These are phyloP conservation scores for Alternaria triticina DNA, from an alignment of 2,329 filamentous ascomycete genomes.

Conservation along the genomic window DNA sequence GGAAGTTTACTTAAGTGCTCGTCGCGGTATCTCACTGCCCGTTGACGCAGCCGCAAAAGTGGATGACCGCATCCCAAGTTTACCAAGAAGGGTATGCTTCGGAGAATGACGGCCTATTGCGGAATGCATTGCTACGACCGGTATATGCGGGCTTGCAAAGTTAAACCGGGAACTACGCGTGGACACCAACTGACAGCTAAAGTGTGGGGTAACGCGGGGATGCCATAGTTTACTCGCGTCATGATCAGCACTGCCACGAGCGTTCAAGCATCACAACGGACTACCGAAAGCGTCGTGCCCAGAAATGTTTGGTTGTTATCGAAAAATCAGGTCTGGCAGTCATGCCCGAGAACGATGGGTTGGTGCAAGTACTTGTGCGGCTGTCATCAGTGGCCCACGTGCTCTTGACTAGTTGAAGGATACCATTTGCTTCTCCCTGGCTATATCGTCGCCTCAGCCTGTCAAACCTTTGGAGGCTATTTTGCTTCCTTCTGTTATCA, in stretches of 20 bases:
- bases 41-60: not conserved
- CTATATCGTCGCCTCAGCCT: not conserved
- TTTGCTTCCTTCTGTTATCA: not conserved
- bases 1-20: conserved; percentile 17
- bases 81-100: conserved; percentile 11
- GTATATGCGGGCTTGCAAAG: not conserved
- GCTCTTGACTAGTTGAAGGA: not conserved
- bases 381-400: not conserved
- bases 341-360: not conserved
- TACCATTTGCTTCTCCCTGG: not conserved
- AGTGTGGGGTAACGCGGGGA: conserved; percentile 15
- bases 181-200: not conserved
- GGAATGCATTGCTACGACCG: not conserved
- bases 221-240: not conserved
- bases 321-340: not conserved
- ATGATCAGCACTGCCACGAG: not conserved
- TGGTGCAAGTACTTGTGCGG: not conserved
- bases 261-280: not conserved
- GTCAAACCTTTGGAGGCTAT: not conserved
- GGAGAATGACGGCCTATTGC: conserved; percentile 16
- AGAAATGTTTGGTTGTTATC: not conserved
- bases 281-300: not conserved
- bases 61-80: not conserved
- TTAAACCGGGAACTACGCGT: not conserved
- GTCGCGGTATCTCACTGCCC: not conserved